Percentiles rank a stretch among this genome's conserved stretches.
These are phyloP conservation scores for Lablab purpureus DNA, from an alignment of 306 rosid species.

Conservation along the genomic window DNA sequence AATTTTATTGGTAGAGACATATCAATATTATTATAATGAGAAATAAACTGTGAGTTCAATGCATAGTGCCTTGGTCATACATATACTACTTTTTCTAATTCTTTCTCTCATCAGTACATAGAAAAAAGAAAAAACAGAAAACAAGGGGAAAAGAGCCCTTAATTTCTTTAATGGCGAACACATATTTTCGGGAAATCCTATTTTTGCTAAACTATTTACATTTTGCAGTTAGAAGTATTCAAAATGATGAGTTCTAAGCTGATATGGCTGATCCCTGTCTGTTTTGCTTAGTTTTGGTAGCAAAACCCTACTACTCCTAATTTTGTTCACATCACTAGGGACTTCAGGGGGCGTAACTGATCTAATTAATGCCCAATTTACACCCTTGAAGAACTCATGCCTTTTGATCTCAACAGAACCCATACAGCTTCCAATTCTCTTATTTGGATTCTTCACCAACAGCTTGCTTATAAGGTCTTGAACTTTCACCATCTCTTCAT, in stretches of 20 bases:
- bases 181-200: slow-evolving; percentile 41
- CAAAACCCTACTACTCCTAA: slow-evolving; percentile 62
- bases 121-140: slow-evolving; percentile 28
- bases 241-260: slow-evolving; percentile 67
- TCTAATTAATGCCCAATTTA: slow-evolving; percentile 92
- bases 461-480: slow-evolving; percentile 83
- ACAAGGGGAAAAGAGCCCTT: slow-evolving; percentile 37
- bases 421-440: slow-evolving; percentile 83
- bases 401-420: slow-evolving; percentile 94
- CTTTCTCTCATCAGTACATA: slow-evolving; percentile 48
- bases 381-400: slow-evolving; percentile 89
- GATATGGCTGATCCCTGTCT: slow-evolving; percentile 82
- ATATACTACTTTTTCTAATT: slow-evolving; percentile 41
- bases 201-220: slow-evolving; percentile 49
- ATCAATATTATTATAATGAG: slow-evolving; percentile 41
- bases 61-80: slow-evolving; percentile 53
- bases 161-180: slow-evolving; percentile 39
- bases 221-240: slow-evolving; percentile 69
- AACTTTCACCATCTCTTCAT: slow-evolving; percentile 81
- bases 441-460: slow-evolving; percentile 89
- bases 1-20: slow-evolving; percentile 42
- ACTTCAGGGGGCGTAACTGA: slow-evolving; percentile 87
- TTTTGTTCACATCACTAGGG: slow-evolving; percentile 64
- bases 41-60: slow-evolving; percentile 52
- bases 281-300: slow-evolving; percentile 78